Conservation (phyloP, 805 yeast genomes). For the Brettanomyces naardenensis region DNA sequence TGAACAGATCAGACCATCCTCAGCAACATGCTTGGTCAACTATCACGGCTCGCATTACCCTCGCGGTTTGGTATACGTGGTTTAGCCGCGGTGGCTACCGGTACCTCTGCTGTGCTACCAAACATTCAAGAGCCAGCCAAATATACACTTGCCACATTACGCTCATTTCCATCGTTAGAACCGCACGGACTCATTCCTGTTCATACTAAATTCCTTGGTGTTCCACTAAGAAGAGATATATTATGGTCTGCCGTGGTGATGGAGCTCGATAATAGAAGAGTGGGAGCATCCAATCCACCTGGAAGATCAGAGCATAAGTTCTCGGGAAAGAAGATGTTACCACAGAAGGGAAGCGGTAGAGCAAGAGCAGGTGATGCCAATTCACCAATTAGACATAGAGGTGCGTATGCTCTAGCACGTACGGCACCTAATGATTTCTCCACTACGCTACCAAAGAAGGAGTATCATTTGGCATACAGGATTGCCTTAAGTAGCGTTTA, state of each 20-base stretch:
- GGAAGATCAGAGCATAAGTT: slow-evolving; percentile 83
- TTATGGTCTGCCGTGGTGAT: slow-evolving; percentile 91
- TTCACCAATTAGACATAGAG: slow-evolving; percentile 85
- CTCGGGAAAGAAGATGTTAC: slow-evolving; percentile 71
- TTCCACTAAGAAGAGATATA: slow-evolving; percentile 81
- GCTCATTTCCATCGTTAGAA: slow-evolving; percentile 85
- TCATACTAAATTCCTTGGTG: slow-evolving; percentile 58
- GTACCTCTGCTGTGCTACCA: slow-evolving; percentile 11
- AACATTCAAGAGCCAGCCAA: slow-evolving; percentile 45
- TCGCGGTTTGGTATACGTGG: no score
- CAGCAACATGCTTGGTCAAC: no score
- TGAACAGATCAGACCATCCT: no score
- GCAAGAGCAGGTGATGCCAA: slow-evolving; percentile 97
- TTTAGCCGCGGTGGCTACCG: neutral
- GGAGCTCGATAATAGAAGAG: slow-evolving; percentile 85
- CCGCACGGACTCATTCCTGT: slow-evolving; percentile 75
- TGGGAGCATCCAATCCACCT: slow-evolving; percentile 81
- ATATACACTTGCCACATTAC: slow-evolving; percentile 67
- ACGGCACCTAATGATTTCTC: slow-evolving; percentile 86
- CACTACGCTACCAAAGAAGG: slow-evolving; percentile 64
- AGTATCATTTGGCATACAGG: slow-evolving; percentile 69
- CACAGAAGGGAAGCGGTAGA: slow-evolving; percentile 90
- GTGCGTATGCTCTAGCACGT: slow-evolving; percentile 84
- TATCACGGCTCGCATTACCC: no score
- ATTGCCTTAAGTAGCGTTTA: slow-evolving; percentile 79